These are phyloP conservation scores for Didymella pomorum DNA, from an alignment of 2,329 filamentous ascomycete genomes.

Conservation along the genomic window DNA sequence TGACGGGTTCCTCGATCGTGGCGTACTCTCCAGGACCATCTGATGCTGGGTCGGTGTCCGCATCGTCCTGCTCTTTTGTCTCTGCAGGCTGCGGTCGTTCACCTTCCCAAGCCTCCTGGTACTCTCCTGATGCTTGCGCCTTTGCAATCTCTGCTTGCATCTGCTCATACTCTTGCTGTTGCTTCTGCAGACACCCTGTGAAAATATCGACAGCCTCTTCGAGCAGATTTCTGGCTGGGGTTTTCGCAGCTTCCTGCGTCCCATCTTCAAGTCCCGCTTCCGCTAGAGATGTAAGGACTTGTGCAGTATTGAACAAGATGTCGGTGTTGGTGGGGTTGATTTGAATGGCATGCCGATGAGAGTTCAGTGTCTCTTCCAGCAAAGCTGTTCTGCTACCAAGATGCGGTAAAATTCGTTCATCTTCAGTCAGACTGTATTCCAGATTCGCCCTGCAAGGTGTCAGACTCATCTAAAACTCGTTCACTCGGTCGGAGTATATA, in stretches of 20 bases:
- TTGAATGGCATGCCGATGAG: conserved; percentile 68
- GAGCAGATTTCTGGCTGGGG: conserved; percentile 61
- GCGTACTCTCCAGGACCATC: conserved; percentile 67
- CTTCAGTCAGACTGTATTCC: conserved; percentile 73
- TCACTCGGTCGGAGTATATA: no score
- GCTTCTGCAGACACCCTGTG: conserved; percentile 57
- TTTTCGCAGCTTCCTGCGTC: conserved; percentile 49
- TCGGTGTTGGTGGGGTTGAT: conserved; percentile 71
- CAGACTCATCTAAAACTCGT: not conserved
- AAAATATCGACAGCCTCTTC: conserved; percentile 70
- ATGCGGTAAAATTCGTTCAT: conserved; percentile 67
- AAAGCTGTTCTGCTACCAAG: conserved; percentile 65
- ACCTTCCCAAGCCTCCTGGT: conserved; percentile 33
- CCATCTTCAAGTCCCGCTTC: conserved; percentile 66
- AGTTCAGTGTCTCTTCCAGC: conserved; percentile 67
- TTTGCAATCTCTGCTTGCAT: conserved; percentile 45
- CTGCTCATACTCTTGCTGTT: conserved; percentile 57
- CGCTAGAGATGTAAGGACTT: conserved; percentile 71
- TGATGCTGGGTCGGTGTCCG: conserved; percentile 36
- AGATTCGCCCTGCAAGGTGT: conserved; percentile 64
- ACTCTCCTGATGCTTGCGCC: conserved; percentile 35
- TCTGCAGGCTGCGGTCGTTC: conserved; percentile 19
- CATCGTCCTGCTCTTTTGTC: conserved; percentile 22
- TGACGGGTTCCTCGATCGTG: conserved; percentile 71
- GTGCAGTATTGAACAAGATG: conserved; percentile 74